Base-by-base conservation (phyloP, 352 stramenopile species). In the Phytopythium boreale region DNA sequence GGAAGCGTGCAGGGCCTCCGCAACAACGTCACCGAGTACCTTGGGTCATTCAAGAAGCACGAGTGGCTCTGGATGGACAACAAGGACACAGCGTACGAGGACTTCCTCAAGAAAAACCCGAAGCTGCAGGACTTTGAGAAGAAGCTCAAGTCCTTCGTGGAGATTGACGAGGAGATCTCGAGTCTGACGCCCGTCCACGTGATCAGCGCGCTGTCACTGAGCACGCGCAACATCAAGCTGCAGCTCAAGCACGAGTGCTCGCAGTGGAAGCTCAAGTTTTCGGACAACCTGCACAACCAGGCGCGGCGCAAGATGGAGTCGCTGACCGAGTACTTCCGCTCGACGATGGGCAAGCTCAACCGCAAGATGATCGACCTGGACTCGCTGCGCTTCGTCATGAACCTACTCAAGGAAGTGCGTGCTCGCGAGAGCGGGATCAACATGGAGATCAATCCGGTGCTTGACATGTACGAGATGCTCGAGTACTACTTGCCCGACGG, bases 391-490 rank as follows among this genome's bases (percentile, higher is more conserved):
- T 98, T 98, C 63, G 98, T 99, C 51, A 99, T 99, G 97, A 94
- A 97, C 66, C 64, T 99, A 41, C 82, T 99, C 1, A 97, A 98
- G 64, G 96, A 99, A 77, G 94, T 99, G 19, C 92, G 97, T n/a
- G 92, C 97, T 22, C 88, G 96, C 27, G 97, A 99, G 65, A 98
- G 93, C 55, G 95, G 90, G 8, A 99, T 99, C 74, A 98, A 99
- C 53, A 98, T 98, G 89, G 97, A 99, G 71, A 99, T 99, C 64
- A 96, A 96, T 50, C 97, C 97, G 4, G 97, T 99, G 47, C 85
- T 99, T 56, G 96, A 99, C 56, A 99, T 99, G 97, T 99, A 99
- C 81, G 90, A 95, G 59, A 98, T 99, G 93, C 84, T 99, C 22
- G 92, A 98, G 70, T 95, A 94, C 44, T 98, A 97, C 62, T 50